These are phyloP conservation scores for Saccharomycopsis sp. DNA, from an alignment of 805 yeast species.

Conservation along the genomic window DNA sequence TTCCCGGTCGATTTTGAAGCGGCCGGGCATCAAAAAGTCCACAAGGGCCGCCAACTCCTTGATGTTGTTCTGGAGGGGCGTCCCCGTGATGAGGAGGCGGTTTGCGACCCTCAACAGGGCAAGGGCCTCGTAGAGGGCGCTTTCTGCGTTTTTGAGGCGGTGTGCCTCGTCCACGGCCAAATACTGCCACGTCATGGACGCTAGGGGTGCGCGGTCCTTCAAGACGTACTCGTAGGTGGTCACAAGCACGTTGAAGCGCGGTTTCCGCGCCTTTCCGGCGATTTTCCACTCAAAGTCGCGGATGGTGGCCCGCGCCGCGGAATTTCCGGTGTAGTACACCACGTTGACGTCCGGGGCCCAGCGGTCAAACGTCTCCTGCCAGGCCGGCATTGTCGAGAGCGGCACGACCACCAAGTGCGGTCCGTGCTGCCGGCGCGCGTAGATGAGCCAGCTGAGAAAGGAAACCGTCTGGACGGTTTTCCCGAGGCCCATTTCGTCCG, in stretches of 20 bases:
- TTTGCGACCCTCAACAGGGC: slow-evolving; percentile 76
- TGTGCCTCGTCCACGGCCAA: slow-evolving; percentile 99
- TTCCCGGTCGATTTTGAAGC: slow-evolving; percentile 82
- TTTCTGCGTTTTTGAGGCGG: slow-evolving; percentile 87
- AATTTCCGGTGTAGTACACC: slow-evolving; percentile 88
- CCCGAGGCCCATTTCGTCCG: slow-evolving; percentile 99
- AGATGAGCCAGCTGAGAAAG: slow-evolving; percentile 89
- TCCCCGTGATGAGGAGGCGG: slow-evolving; percentile 89
- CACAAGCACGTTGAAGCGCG: slow-evolving; percentile 83
- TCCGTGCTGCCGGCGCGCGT: slow-evolving; percentile 94
- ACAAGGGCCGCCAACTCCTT: slow-evolving; percentile 93
- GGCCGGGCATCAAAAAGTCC: slow-evolving; percentile 94
- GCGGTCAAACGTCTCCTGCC: slow-evolving; percentile 97
- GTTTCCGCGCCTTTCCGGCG: slow-evolving; percentile 49
- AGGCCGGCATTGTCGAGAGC: slow-evolving; percentile 90
- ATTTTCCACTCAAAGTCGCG: slow-evolving; percentile 78
- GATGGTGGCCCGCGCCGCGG: slow-evolving; percentile 73
- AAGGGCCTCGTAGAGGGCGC: slow-evolving; percentile 85
- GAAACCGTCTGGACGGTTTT: slow-evolving; percentile 96
- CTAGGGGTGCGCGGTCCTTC: slow-evolving; percentile 78
- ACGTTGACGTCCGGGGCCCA: slow-evolving; percentile 98
- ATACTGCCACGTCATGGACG: slow-evolving; percentile 84
- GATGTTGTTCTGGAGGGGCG: slow-evolving; percentile 93
- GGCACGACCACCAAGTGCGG: slow-evolving; percentile 98
- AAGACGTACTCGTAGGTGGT: slow-evolving; percentile 96